Conservation (phyloP, 2,329 filamentous ascomycete genomes). For the Pestalotiopsis sp. region DNA sequence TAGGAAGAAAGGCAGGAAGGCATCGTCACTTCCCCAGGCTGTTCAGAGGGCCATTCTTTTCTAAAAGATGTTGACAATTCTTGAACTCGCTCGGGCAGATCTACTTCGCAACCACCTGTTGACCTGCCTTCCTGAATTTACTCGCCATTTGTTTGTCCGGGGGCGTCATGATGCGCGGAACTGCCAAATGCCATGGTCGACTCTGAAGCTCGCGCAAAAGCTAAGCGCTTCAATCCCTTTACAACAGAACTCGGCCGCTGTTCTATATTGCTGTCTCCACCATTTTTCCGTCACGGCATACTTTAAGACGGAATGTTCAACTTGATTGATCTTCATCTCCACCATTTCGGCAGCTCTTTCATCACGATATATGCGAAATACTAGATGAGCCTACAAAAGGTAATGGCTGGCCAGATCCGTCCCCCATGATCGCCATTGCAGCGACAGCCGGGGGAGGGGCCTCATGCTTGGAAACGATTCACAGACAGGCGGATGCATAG, state of each 20-base stretch:
- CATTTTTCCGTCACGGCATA: background rate
- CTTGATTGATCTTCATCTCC: conserved; percentile 1
- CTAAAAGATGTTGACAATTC: too few relatives aligned
- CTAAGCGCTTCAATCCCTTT: too few relatives aligned
- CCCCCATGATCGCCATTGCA: background rate
- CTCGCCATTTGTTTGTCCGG: too few relatives aligned
- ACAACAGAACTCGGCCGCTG: background rate
- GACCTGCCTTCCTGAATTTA: too few relatives aligned
- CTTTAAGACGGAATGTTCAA: background rate
- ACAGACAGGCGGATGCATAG: background rate
- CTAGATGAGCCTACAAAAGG: background rate
- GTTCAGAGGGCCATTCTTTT: too few relatives aligned
- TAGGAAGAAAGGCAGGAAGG: background rate
- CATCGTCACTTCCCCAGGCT: too few relatives aligned
- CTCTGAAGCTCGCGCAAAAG: too few relatives aligned
- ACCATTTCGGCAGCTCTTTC: background rate
- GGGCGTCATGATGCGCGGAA: too few relatives aligned
- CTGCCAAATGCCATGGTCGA: too few relatives aligned
- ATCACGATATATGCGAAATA: background rate
- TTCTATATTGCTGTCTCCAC: background rate
- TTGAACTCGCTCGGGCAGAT: too few relatives aligned
- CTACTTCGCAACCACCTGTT: too few relatives aligned
- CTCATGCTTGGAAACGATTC: background rate
- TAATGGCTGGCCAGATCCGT: background rate
- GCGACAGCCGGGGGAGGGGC: background rate